A percentile compares a stretch with the other conserved stretches of the same genome.
Evolutionary conservation across 2,329 filamentous ascomycete genomes (phyloP).

Genomic region (Proliferodiscus dingleyae): DNA sequence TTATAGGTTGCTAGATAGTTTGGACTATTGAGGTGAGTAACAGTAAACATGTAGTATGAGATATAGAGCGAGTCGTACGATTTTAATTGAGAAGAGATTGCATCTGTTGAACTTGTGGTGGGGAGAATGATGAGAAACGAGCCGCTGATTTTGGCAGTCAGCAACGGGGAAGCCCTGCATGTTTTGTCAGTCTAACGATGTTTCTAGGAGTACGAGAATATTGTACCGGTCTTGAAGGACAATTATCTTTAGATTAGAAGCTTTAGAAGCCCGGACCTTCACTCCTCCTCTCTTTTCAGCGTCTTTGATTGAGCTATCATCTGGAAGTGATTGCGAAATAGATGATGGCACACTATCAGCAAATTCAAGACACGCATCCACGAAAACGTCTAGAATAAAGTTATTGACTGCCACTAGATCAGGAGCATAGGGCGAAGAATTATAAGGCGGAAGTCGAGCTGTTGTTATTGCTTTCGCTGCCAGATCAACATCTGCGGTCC

Average conservation of each 20-base stretch:
- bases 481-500: conserved; percentile 48
- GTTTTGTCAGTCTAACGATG: conserved; percentile 11
- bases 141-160: conserved; percentile 37
- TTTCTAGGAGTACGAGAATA: not conserved
- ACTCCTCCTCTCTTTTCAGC: not conserved
- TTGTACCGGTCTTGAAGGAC: conserved; percentile 13
- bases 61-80: conserved; percentile 29
- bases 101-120: conserved; percentile 48
- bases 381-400: conserved; percentile 50
- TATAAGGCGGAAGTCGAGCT: conserved; percentile 51
- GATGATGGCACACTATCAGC: conserved; percentile 2
- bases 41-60: not conserved
- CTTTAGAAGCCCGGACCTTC: not conserved
- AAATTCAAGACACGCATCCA: conserved; percentile 9
- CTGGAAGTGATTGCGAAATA: not conserved
- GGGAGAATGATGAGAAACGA: conserved; percentile 42
- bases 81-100: conserved; percentile 34
- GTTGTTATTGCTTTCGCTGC: conserved; percentile 50
- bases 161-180: conserved; percentile 23
- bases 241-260: not conserved
- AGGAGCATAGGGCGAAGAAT: conserved; percentile 55
- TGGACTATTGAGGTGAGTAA: conserved; percentile 31
- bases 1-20: conserved; percentile 42
- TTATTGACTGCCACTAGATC: conserved; percentile 63
- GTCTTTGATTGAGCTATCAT: not conserved